Percentiles rank a stretch among this genome's conserved stretches.
phyloP scores from a whole-genome alignment of 257 asterid genomes.

The Marsdenia floribunda region DNA sequence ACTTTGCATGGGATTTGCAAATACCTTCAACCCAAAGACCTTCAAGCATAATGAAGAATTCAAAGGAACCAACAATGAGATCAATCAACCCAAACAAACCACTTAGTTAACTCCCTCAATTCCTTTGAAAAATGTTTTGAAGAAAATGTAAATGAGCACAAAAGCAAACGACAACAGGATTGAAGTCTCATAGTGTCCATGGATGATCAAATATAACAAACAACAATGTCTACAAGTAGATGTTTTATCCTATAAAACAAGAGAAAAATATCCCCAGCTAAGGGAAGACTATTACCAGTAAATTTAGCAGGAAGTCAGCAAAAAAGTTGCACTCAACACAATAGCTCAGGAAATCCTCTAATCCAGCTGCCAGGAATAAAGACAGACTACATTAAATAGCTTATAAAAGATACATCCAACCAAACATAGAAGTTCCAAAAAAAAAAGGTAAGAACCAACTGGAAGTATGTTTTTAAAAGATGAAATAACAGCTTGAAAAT shows the following conservation, averaged over 20 bases:
- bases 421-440: conserved; percentile 39
- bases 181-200: background rate
- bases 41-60: conserved; percentile 27
- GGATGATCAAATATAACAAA: background rate
- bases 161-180: background rate
- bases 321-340: conserved; percentile 72
- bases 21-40: conserved; percentile 17
- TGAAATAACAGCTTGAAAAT: conserved; percentile 24
- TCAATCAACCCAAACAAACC: background rate
- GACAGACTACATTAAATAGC: conserved; percentile 66
- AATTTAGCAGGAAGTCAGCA: conserved; percentile 84
- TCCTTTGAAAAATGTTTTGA: background rate
- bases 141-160: conserved; percentile 12
- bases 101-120: conserved; percentile 13
- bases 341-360: conserved; percentile 83
- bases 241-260: conserved; percentile 26
- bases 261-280: conserved; percentile 40
- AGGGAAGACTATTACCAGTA: conserved; percentile 76
- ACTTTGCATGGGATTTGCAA: conserved; percentile 23
- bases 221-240: conserved; percentile 3
- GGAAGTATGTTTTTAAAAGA: conserved; percentile 27
- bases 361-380: conserved; percentile 90
- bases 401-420: conserved; percentile 43
- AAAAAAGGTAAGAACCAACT: conserved; percentile 18
- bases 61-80: conserved; percentile 12